Conservation (phyloP, 2,329 filamentous ascomycete genomes). For the Pseudovirgaria hyperparasitica region DNA sequence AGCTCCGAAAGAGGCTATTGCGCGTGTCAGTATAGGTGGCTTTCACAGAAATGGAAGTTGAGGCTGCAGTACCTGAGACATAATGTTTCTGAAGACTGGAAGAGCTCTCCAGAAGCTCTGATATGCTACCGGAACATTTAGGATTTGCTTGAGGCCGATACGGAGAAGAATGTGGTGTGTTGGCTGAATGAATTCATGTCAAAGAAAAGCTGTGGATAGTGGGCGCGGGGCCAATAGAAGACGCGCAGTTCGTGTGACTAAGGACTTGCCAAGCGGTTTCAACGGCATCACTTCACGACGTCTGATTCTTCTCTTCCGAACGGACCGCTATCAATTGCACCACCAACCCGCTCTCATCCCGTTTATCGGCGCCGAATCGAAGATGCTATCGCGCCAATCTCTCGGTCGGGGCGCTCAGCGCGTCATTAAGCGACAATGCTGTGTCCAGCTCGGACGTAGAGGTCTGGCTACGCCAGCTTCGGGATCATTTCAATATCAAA, state of each 20-base stretch:
- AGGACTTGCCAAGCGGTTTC: too few species aligned
- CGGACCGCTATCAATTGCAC: constrained; percentile 6
- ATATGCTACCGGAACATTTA: constrained; percentile 1
- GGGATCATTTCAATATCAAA: constrained; percentile 76
- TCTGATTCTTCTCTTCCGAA: too few species aligned
- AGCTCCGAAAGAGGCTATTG: constrained; percentile 72
- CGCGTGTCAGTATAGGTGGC: constrained; percentile 26
- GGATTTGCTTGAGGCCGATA: too few species aligned
- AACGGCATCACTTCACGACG: too few species aligned
- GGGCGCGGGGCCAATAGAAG: too few species aligned
- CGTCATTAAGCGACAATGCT: constrained; percentile 47
- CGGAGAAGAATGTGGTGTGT: too few species aligned
- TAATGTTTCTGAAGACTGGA: constrained; percentile 15
- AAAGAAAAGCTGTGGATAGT: too few species aligned
- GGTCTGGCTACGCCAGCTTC: constrained; percentile 55
- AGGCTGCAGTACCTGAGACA: constrained; percentile 4
- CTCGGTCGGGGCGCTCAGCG: constrained; percentile 51
- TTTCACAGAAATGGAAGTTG: constrained; percentile 4
- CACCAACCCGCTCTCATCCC: constrained; percentile 33
- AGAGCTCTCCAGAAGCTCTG: constrained; percentile 1
- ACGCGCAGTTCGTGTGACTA: too few species aligned
- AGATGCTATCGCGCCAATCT: constrained; percentile 56
- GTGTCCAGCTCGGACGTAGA: constrained; percentile 42
- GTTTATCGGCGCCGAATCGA: constrained; percentile 23
- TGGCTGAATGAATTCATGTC: too few species aligned